Percentiles rank a stretch among this genome's conserved stretches.
phyloP scores from a whole-genome alignment of 108 stramenopile genomes.

The Skeletonema marinoi region DNA sequence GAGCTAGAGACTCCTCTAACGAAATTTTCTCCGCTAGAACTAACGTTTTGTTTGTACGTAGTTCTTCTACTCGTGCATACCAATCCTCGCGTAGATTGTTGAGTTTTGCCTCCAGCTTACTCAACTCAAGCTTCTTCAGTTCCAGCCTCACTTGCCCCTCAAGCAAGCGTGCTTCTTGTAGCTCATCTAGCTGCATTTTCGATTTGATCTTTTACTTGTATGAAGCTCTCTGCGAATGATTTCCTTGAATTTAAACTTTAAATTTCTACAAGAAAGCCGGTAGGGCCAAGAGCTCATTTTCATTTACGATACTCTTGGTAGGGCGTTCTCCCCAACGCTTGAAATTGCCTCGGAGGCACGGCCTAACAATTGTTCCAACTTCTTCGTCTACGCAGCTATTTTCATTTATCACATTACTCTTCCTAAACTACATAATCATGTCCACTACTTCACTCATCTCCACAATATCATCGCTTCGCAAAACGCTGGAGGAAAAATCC shows the following conservation, averaged over 20 bases:
- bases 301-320: too few species aligned
- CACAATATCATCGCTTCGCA: background rate
- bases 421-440: too few species aligned
- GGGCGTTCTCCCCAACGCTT: too few species aligned
- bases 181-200: background rate
- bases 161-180: background rate
- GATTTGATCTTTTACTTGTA: too few species aligned
- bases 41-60: background rate
- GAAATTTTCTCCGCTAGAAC: background rate
- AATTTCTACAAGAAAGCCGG: too few species aligned
- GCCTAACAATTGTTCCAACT: too few species aligned
- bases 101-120: conserved; percentile 7
- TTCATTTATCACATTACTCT: too few species aligned
- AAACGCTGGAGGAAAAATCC: conserved; percentile 14
- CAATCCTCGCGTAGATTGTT: background rate
- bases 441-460: background rate
- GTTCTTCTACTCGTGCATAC: background rate
- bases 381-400: too few species aligned
- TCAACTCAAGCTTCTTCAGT: conserved; percentile 22
- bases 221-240: too few species aligned
- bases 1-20: background rate
- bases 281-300: too few species aligned
- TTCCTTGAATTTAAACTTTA: too few species aligned
- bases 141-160: background rate
- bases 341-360: too few species aligned